Percentiles rank a stretch among this genome's conserved stretches.
Evolutionary conservation across 2,329 filamentous ascomycete species (phyloP).

Genomic region (Epichloe scottii): DNA sequence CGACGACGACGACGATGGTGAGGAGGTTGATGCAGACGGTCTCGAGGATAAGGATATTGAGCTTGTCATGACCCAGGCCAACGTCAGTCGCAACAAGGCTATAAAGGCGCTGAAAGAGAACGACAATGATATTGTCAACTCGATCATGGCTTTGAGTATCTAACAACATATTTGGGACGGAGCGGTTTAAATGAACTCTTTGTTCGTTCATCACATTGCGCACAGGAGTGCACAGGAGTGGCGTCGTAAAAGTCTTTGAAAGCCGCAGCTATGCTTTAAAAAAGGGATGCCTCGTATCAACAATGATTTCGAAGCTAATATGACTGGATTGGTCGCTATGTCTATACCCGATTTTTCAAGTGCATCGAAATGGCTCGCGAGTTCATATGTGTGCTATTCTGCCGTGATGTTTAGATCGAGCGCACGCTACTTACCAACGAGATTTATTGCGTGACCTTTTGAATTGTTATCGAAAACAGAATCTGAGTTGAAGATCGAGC

Average conservation of each 20-base stretch:
- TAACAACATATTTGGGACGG: conserved; percentile 24
- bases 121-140: conserved; percentile 99
- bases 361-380: background rate
- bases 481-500: background rate
- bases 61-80: conserved; percentile 96
- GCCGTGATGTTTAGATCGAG: background rate
- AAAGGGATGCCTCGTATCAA: background rate
- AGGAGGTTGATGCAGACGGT: conserved; percentile 89
- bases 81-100: conserved; percentile 93
- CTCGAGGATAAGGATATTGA: conserved; percentile 99
- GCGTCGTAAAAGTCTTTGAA: conserved; percentile 19
- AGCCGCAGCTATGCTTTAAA: conserved; percentile 1
- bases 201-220: conserved; percentile 11
- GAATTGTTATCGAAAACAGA: background rate
- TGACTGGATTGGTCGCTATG: background rate
- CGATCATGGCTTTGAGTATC: conserved; percentile 96
- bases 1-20: conserved; percentile 80
- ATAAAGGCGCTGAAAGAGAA: conserved; percentile 98
- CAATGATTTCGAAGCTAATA: background rate
- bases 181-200: conserved; percentile 3
- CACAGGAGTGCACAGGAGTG: conserved; percentile 13
- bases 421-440: background rate
- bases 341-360: background rate
- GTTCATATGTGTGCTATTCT: background rate
- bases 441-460: background rate